Conservation (phyloP, 2,329 filamentous ascomycete genomes). For the Microcyclosporella mali region DNA sequence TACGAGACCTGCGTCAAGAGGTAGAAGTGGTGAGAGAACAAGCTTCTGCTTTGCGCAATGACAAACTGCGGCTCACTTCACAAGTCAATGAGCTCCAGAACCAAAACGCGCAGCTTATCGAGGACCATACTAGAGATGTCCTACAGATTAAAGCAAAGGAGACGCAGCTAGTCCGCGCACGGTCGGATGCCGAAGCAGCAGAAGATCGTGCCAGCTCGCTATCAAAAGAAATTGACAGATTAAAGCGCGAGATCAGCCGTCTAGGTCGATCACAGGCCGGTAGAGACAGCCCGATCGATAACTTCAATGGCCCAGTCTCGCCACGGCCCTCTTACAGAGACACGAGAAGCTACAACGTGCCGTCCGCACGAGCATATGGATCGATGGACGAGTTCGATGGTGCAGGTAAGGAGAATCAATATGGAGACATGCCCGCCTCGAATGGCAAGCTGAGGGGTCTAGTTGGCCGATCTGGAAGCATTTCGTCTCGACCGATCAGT, state of each 20-base stretch:
- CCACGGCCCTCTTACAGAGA: constrained; percentile 19
- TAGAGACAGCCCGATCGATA: constrained; percentile 23
- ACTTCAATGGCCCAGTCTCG: constrained; percentile 10
- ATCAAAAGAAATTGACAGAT: constrained; percentile 78
- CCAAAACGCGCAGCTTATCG: constrained; percentile 92
- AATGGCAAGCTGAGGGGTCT: constrained; percentile 21
- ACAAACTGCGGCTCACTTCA: constrained; percentile 72
- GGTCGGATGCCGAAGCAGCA: constrained; percentile 81
- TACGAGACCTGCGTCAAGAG: constrained; percentile 79
- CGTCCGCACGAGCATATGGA: constrained; percentile 14
- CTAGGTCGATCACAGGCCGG: constrained; percentile 47
- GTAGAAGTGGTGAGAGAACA: constrained; percentile 71
- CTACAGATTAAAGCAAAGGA: constrained; percentile 97
- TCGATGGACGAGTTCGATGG: constrained; percentile 12
- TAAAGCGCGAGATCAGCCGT: constrained; percentile 74
- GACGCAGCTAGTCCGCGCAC: constrained; percentile 86
- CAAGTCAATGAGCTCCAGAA: constrained; percentile 94
- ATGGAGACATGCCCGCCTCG: constrained; percentile 1
- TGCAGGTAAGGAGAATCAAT: constrained; percentile 45
- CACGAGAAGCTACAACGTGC: constrained; percentile 19
- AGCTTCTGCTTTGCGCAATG: constrained; percentile 73
- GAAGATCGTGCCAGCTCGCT: constrained; percentile 81
- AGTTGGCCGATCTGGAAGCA: constrained; percentile 7
- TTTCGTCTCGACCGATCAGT: constrained; percentile 15
- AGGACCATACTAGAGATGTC: constrained; percentile 92